These are phyloP conservation scores for Dichotomocladium elegans DNA, from an alignment of 371 early-diverging fungal species.

Conservation along the genomic window DNA sequence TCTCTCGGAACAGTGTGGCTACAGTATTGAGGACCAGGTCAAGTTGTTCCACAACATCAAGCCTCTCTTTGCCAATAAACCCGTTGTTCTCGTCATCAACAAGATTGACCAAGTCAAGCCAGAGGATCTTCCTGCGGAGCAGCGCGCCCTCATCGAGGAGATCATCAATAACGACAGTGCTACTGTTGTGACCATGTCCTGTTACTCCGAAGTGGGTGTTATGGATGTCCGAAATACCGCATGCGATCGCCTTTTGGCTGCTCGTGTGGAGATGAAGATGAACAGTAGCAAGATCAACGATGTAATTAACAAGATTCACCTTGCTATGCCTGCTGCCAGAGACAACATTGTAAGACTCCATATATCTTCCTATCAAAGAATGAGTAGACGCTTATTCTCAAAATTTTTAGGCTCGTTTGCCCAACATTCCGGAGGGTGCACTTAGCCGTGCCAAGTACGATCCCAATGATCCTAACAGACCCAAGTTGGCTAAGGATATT, in stretches of 20 bases:
- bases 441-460: conserved; percentile 72
- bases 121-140: conserved; percentile 77
- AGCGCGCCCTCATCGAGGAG: conserved; percentile 70
- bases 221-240: conserved; percentile 93
- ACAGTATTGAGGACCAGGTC: conserved; percentile 93
- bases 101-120: conserved; percentile 90
- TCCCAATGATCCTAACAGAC: conserved; percentile 78
- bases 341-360: conserved; percentile 61
- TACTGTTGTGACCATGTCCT: conserved; percentile 80
- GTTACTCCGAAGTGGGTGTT: conserved; percentile 93
- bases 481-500: conserved; percentile 83
- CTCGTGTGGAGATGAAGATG: conserved; percentile 95
- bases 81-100: conserved; percentile 94
- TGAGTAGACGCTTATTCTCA: not conserved
- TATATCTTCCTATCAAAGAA: not conserved
- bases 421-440: conserved; percentile 81
- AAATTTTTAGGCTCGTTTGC: conserved; percentile 58
- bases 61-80: conserved; percentile 99
- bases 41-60: conserved; percentile 94
- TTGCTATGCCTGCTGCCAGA: conserved; percentile 84
- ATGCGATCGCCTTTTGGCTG: conserved; percentile 90
- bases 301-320: conserved; percentile 92
- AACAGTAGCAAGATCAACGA: conserved; percentile 86
- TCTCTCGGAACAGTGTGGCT: conserved; percentile 99
- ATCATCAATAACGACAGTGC: conserved; percentile 70